These are phyloP conservation scores for Emericellopsis atlantica DNA, from an alignment of 2,329 filamentous ascomycete species.

Conservation along the genomic window DNA sequence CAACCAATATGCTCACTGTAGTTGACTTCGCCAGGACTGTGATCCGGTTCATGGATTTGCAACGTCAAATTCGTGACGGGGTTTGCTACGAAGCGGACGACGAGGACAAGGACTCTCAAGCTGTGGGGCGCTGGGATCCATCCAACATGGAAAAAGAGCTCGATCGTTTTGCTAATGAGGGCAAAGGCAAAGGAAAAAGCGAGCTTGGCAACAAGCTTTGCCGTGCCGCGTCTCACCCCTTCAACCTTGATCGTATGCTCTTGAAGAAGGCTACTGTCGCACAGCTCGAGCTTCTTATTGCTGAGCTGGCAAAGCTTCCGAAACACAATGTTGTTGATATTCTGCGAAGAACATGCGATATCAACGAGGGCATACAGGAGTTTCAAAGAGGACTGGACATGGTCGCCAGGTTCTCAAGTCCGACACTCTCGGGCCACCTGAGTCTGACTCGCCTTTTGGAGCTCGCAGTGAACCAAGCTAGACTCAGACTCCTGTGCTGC, in stretches of 20 bases:
- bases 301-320: not conserved
- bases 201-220: slow-evolving; percentile 3
- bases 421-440: slow-evolving; percentile 8
- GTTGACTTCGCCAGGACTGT: no score
- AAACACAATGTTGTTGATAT: not conserved
- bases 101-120: not conserved
- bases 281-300: not conserved
- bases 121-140: no score
- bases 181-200: not conserved
- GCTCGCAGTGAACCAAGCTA: slow-evolving; percentile 5
- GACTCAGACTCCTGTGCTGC: slow-evolving; percentile 4
- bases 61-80: no score
- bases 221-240: slow-evolving; percentile 13
- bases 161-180: no score
- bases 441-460: slow-evolving; percentile 8
- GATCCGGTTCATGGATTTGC: no score
- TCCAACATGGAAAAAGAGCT: no score
- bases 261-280: not conserved
- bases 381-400: slow-evolving; percentile 6
- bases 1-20: no score
- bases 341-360: not conserved
- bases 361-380: not conserved
- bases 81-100: no score
- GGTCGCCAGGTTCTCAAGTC: not conserved
- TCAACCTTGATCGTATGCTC: slow-evolving; percentile 15